A percentile compares a stretch with the other conserved stretches of the same genome.
Conservation (phyloP, 2,329 filamentous ascomycete genomes). For the Xylariaceae sp. region DNA sequence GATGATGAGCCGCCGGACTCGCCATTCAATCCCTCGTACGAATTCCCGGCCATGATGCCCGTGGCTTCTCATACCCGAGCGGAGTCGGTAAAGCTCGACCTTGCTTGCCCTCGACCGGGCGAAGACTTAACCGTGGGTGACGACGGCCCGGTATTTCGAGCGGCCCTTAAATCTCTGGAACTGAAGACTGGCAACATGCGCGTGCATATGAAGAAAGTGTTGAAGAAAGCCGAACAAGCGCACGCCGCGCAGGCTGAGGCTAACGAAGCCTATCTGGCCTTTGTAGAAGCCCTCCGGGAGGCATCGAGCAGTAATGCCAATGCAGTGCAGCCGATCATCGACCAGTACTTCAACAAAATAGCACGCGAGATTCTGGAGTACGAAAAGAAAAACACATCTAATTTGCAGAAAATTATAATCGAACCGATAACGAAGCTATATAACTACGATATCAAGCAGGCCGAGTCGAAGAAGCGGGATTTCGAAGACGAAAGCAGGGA, state of each 20-base stretch:
- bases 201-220: slow-evolving; percentile 87
- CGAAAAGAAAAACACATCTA: slow-evolving; percentile 75
- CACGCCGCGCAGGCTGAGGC: slow-evolving; percentile 72
- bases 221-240: slow-evolving; percentile 89
- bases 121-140: slow-evolving; percentile 83
- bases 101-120: slow-evolving; percentile 76
- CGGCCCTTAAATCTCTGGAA: slow-evolving; percentile 92
- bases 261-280: slow-evolving; percentile 77
- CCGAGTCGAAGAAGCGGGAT: slow-evolving; percentile 91
- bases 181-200: slow-evolving; percentile 96
- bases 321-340: slow-evolving; percentile 91
- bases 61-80: slow-evolving; percentile 26
- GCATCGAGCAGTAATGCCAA: slow-evolving; percentile 88
- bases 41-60: slow-evolving; percentile 30
- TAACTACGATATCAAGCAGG: slow-evolving; percentile 94
- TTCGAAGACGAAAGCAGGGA: slow-evolving; percentile 99
- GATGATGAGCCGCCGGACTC: slow-evolving; percentile 56
- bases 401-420: slow-evolving; percentile 89
- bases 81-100: slow-evolving; percentile 72
- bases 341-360: slow-evolving; percentile 98
- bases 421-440: slow-evolving; percentile 90
- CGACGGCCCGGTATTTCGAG: slow-evolving; percentile 91
- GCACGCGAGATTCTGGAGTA: slow-evolving; percentile 84
- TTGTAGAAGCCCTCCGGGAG: slow-evolving; percentile 82
- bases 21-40: slow-evolving; percentile 40